These are phyloP conservation scores for Glycine tomentella DNA, from an alignment of 306 rosid species.

Conservation along the genomic window DNA sequence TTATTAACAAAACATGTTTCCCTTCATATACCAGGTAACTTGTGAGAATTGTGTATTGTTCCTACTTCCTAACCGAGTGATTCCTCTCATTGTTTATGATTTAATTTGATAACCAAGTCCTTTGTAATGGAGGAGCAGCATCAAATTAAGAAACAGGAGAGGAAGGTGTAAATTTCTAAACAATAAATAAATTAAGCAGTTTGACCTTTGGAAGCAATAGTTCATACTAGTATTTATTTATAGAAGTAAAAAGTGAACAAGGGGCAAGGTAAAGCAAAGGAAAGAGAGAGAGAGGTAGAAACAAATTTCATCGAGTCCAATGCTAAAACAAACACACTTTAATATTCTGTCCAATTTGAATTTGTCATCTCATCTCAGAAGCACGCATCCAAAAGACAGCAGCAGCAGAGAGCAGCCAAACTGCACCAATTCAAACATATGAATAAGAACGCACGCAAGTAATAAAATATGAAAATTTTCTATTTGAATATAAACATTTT, in stretches of 20 bases:
- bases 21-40: not conserved
- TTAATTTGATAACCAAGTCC: not conserved
- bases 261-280: not conserved
- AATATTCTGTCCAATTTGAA: too few relatives aligned
- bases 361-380: constrained; percentile 55
- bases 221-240: constrained; percentile 6
- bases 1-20: too few relatives aligned
- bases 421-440: constrained; percentile 53
- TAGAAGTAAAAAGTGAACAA: not conserved
- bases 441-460: too few relatives aligned
- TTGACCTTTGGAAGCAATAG: not conserved
- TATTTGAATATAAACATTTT: too few relatives aligned
- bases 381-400: constrained; percentile 94
- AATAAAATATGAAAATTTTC: too few relatives aligned
- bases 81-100: too few relatives aligned
- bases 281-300: not conserved
- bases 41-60: not conserved
- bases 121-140: not conserved
- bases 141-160: not conserved
- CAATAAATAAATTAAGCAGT: not conserved
- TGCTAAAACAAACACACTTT: constrained; percentile 31
- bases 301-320: constrained; percentile 24
- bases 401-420: constrained; percentile 97
- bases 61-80: too few relatives aligned
- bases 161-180: not conserved